Conservation (phyloP, 2,329 filamentous ascomycete species). For the Tolypocladium endophyticum region DNA sequence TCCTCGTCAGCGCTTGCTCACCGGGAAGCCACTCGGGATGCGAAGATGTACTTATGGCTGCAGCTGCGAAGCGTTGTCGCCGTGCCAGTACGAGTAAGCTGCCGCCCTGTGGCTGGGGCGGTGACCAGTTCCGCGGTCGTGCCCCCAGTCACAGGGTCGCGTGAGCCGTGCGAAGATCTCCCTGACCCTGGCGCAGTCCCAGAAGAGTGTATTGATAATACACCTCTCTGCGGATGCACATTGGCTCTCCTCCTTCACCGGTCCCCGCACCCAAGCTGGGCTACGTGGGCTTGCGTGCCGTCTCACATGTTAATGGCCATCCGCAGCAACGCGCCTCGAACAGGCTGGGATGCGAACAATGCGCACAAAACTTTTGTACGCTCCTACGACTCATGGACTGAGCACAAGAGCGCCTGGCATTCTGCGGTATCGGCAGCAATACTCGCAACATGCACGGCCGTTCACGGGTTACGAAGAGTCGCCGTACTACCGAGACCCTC, state of each 20-base stretch:
- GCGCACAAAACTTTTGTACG: neutral
- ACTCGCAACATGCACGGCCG: neutral
- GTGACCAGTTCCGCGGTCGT: neutral
- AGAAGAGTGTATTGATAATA: neutral
- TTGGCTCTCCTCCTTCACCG: slow-evolving; percentile 11
- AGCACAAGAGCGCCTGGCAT: neutral
- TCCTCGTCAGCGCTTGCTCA: slow-evolving; percentile 2
- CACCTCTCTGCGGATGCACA: slow-evolving; percentile 1
- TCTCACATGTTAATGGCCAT: neutral
- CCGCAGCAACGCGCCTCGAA: neutral
- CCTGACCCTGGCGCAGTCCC: neutral
- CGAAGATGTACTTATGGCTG: neutral
- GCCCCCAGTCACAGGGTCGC: slow-evolving; percentile 6
- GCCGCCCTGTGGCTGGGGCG: neutral
- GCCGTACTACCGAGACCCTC: neutral
- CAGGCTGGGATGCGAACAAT: neutral
- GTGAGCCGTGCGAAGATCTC: slow-evolving; percentile 3
- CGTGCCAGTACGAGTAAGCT: neutral
- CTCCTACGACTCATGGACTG: neutral
- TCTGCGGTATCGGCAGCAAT: neutral
- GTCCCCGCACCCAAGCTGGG: slow-evolving; percentile 8
- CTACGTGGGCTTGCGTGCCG: slow-evolving; percentile 1
- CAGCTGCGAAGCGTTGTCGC: neutral
- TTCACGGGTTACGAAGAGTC: neutral
- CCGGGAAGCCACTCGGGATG: neutral